Conservation (phyloP, 164 flowering plant genomes). For the Nelumbo lutea region DNA sequence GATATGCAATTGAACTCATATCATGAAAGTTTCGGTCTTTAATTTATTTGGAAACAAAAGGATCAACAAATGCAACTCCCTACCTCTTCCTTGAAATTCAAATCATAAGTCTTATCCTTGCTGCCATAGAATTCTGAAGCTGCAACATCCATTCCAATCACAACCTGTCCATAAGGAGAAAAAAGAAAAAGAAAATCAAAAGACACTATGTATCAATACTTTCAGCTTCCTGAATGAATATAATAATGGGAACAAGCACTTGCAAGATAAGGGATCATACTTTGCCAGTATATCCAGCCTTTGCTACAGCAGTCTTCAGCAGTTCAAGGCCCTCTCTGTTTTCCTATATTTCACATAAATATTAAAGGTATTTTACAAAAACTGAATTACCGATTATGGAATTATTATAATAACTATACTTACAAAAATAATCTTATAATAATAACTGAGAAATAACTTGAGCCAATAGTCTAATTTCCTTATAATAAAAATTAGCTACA, state of each 20-base stretch:
- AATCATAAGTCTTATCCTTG: slow-evolving; percentile 35
- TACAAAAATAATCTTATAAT: no score
- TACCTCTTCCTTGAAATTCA: slow-evolving; percentile 38
- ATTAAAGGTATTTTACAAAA: background rate
- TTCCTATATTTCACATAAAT: slow-evolving; percentile 25
- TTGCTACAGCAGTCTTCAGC: slow-evolving; percentile 40
- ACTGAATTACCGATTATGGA: background rate
- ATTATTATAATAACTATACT: background rate
- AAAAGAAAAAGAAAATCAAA: background rate
- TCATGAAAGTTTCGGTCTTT: no score
- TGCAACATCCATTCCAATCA: slow-evolving; percentile 43
- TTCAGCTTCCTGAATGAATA: background rate
- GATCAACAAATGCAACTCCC: background rate
- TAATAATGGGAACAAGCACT: background rate
- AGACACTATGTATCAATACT: no score
- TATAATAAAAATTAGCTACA: background rate
- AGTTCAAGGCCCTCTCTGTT: slow-evolving; percentile 49
- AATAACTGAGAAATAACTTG: no score
- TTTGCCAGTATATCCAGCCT: slow-evolving; percentile 47
- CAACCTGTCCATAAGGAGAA: slow-evolving; percentile 19
- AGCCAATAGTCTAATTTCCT: background rate
- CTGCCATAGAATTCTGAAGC: slow-evolving; percentile 36
- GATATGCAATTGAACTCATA: no score
- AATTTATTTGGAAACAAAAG: background rate
- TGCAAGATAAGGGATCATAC: slow-evolving; percentile 13